phyloP scores from a whole-genome alignment of 2,329 filamentous ascomycete genomes.

The Thermoascus crustaceus region DNA sequence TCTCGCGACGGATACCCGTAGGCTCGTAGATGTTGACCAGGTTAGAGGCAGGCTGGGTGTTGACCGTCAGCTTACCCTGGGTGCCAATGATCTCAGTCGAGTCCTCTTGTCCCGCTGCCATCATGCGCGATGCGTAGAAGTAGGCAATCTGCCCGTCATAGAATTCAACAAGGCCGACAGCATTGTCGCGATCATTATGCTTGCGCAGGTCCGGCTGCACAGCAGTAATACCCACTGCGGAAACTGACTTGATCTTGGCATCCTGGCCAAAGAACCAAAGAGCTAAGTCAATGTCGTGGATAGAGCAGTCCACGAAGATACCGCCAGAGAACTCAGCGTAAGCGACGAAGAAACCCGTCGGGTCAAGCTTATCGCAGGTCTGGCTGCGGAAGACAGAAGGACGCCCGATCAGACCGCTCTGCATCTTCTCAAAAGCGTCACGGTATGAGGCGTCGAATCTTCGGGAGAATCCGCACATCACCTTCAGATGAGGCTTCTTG shows the following conservation, averaged over 20 bases:
- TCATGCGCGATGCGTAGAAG: conserved; percentile 26
- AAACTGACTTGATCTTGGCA: conserved; percentile 23
- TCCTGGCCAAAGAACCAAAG: conserved; percentile 19
- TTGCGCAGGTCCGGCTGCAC: conserved; percentile 24
- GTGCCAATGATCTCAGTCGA: conserved; percentile 25
- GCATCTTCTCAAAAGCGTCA: conserved; percentile 43
- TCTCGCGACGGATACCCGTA: conserved; percentile 50
- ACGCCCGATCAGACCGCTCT: conserved; percentile 45
- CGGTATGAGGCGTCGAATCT: conserved; percentile 55
- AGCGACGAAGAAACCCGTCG: conserved; percentile 54
- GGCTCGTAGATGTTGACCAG: conserved; percentile 50
- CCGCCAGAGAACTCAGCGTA: conserved; percentile 55
- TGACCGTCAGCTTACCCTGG: conserved; percentile 54
- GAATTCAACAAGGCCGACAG: conserved; percentile 29
- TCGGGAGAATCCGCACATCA: conserved; percentile 53
- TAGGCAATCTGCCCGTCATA: conserved; percentile 29
- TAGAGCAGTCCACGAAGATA: conserved; percentile 58
- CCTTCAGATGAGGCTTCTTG: conserved; percentile 46
- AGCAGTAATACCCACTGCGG: conserved; percentile 22
- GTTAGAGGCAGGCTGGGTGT: conserved; percentile 49
- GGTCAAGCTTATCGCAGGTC: conserved; percentile 54
- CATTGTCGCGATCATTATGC: conserved; percentile 29
- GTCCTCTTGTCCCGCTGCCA: conserved; percentile 29
- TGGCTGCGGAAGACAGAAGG: conserved; percentile 51
- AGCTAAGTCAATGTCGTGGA: conserved; percentile 57